A percentile compares a stretch with the other conserved stretches of the same genome.
phyloP scores from a whole-genome alignment of 768 basidiomycete genomes.

The Boletus fagicola region DNA sequence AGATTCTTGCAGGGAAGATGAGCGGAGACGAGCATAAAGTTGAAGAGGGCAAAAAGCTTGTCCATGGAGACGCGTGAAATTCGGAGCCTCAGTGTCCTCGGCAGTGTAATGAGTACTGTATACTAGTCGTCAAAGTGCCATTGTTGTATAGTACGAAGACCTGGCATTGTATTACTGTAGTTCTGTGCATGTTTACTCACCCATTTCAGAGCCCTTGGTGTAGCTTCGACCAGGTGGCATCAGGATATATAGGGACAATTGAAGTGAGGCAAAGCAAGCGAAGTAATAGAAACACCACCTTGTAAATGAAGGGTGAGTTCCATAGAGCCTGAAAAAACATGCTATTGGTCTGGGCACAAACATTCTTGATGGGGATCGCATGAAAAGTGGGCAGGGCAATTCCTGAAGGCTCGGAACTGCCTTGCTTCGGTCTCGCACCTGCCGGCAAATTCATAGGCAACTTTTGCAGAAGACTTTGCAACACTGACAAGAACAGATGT shows the following conservation, averaged over 20 bases:
- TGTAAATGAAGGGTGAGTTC: not conserved
- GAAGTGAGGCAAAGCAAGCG: not conserved
- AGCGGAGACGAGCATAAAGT: constrained; percentile 30
- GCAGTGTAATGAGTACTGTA: constrained; percentile 1
- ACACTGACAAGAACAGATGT: not conserved
- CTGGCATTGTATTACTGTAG: constrained; percentile 3
- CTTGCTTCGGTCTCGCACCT: not conserved
- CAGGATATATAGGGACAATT: not conserved
- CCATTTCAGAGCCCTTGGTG: not conserved
- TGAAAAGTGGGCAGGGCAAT: not conserved
- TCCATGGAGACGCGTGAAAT: constrained; percentile 27
- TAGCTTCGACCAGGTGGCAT: not conserved
- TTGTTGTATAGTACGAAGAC: constrained; percentile 11
- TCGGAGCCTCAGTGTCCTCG: not conserved
- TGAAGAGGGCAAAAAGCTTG: constrained; percentile 27
- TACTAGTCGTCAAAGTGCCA: not conserved
- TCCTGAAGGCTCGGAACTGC: not conserved
- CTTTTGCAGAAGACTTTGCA: not conserved
- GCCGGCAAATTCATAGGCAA: not conserved
- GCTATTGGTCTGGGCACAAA: not conserved
- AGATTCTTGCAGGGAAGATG: constrained; percentile 32
- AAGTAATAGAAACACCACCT: not conserved
- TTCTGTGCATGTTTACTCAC: not conserved
- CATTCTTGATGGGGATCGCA: not conserved
- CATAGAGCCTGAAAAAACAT: not conserved